A percentile compares a stretch with the other conserved stretches of the same genome.
Evolutionary conservation across 2,329 filamentous ascomycete species (phyloP).

Genomic region (Penicillium sp.): DNA sequence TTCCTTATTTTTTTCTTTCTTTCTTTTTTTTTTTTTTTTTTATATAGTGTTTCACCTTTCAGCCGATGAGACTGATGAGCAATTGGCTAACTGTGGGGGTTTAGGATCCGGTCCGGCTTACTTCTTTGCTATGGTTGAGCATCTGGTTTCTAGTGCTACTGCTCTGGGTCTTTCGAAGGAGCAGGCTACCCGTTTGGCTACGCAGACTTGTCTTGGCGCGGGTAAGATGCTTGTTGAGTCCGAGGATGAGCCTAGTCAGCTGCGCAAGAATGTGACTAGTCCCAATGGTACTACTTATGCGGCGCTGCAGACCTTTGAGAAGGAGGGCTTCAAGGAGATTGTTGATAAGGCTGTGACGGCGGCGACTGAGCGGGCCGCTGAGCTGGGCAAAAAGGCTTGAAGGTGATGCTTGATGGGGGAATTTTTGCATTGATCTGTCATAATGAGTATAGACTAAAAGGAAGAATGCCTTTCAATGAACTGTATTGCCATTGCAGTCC

Average conservation of each 20-base stretch:
- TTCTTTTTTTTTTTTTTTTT: background rate
- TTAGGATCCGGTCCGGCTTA: slow-evolving; percentile 37
- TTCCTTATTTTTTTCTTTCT: background rate
- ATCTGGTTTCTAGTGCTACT: slow-evolving; percentile 33
- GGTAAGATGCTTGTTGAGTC: slow-evolving; percentile 36
- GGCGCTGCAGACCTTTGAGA: slow-evolving; percentile 32
- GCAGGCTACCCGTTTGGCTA: slow-evolving; percentile 34
- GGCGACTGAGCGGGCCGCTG: slow-evolving; percentile 31
- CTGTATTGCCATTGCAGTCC: background rate
- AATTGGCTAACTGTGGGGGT: background rate
- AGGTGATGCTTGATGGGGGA: background rate
- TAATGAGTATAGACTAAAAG: background rate
- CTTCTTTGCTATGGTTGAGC: slow-evolving; percentile 39
- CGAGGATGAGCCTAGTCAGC: slow-evolving; percentile 28
- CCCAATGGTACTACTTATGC: slow-evolving; percentile 37
- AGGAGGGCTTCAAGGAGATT: slow-evolving; percentile 27
- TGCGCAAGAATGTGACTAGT: slow-evolving; percentile 38
- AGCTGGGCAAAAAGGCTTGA: slow-evolving; percentile 26
- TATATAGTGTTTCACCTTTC: background rate
- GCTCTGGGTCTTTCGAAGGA: slow-evolving; percentile 31
- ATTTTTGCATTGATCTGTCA: background rate
- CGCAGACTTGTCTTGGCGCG: slow-evolving; percentile 36
- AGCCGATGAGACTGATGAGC: background rate
- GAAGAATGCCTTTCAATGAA: background rate
- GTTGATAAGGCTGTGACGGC: slow-evolving; percentile 35